These are phyloP conservation scores for Lodderomyces jiufengensis DNA, from an alignment of 1,139 yeast genomes.

Conservation along the genomic window DNA sequence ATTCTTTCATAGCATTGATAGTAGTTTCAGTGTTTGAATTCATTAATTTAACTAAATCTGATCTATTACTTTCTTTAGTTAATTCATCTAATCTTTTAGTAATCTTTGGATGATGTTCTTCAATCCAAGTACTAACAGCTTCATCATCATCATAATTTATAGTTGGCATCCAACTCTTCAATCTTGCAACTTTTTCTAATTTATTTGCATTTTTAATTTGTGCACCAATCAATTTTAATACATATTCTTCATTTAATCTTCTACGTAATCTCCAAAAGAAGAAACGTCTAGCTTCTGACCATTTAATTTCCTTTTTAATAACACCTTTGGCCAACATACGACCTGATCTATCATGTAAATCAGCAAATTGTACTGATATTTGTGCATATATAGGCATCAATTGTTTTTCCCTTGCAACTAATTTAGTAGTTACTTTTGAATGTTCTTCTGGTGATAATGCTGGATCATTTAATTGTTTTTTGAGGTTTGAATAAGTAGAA, in stretches of 20 bases:
- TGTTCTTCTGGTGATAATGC: constrained; percentile 61
- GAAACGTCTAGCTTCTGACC: constrained; percentile 87
- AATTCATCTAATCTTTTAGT: constrained; percentile 61
- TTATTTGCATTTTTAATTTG: constrained; percentile 61
- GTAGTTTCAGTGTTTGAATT: constrained; percentile 55
- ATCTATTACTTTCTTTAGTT: constrained; percentile 61
- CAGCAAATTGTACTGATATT: constrained; percentile 93
- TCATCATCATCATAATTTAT: constrained; percentile 70
- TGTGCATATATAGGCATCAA: constrained; percentile 88
- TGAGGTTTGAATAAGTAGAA: constrained; percentile 64
- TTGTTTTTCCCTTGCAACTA: constrained; percentile 73
- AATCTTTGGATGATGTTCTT: constrained; percentile 65
- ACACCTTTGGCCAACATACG: constrained; percentile 96
- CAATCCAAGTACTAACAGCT: constrained; percentile 84
- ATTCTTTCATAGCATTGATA: constrained; percentile 58
- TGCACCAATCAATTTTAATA: constrained; percentile 69
- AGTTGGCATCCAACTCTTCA: constrained; percentile 84
- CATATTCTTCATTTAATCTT: constrained; percentile 89
- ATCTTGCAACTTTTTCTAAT: constrained; percentile 79
- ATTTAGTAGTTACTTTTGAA: constrained; percentile 58
- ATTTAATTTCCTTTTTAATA: constrained; percentile 77
- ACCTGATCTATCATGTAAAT: constrained; percentile 93
- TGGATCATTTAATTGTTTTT: constrained; percentile 52
- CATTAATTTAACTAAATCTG: constrained; percentile 56
- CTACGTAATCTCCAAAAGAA: constrained; percentile 99